phyloP scores from a whole-genome alignment of 176 grass and related monocot species.

The Oryza meyeriana region DNA sequence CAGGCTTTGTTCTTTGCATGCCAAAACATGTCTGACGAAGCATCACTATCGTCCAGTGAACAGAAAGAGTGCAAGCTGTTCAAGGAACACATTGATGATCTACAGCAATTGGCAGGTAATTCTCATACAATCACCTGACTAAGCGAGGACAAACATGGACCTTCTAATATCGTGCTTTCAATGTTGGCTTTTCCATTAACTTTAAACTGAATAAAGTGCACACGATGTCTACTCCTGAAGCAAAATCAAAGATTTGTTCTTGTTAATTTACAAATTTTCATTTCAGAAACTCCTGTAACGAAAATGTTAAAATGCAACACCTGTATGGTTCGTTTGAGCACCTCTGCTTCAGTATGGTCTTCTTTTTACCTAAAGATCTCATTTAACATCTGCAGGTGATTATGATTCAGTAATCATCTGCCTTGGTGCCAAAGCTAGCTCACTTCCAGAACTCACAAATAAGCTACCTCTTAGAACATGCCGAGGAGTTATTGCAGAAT shows the following conservation, averaged over 20 bases:
- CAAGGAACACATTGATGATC: slow-evolving; percentile 52
- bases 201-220: background rate
- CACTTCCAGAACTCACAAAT: slow-evolving; percentile 73
- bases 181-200: background rate
- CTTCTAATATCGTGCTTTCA: background rate
- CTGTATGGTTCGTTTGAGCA: background rate
- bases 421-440: slow-evolving; percentile 66
- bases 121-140: background rate
- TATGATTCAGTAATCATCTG: slow-evolving; percentile 90
- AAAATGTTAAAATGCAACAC: background rate
- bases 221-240: background rate
- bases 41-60: slow-evolving; percentile 28
- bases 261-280: background rate
- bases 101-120: slow-evolving; percentile 64
- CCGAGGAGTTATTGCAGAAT: slow-evolving; percentile 71
- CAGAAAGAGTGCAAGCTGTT: slow-evolving; percentile 52
- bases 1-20: slow-evolving; percentile 82
- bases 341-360: background rate
- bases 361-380: background rate
- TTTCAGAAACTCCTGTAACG: background rate
- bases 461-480: slow-evolving; percentile 81
- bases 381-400: slow-evolving; percentile 50
- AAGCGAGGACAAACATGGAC: background rate
- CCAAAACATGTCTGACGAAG: slow-evolving; percentile 52
- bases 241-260: background rate